These are phyloP conservation scores for Plectosphaerella plurivora DNA, from an alignment of 2,329 filamentous ascomycete genomes.

Conservation along the genomic window DNA sequence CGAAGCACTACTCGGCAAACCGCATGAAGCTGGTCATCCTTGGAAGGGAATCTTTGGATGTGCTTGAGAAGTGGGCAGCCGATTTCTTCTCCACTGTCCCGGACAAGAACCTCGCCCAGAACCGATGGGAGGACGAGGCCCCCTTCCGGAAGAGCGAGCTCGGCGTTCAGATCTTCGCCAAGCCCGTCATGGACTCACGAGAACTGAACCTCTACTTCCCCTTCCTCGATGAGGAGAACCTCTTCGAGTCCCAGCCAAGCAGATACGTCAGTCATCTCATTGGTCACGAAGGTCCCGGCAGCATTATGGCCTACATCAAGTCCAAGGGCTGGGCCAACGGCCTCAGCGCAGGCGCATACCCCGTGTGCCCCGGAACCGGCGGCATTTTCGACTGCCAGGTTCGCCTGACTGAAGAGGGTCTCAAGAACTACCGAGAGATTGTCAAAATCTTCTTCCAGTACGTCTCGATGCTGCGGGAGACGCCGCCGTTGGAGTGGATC, in stretches of 20 bases:
- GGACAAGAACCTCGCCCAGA: conserved; percentile 71
- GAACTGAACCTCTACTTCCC: conserved; percentile 78
- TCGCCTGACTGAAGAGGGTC: conserved; percentile 75
- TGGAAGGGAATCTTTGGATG: conserved; percentile 75
- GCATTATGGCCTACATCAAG: conserved; percentile 86
- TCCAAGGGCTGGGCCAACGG: conserved; percentile 85
- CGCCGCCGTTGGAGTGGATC: conserved; percentile 84
- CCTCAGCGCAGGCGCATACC: conserved; percentile 70
- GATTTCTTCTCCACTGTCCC: conserved; percentile 78
- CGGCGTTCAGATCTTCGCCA: conserved; percentile 73
- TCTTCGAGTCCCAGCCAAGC: conserved; percentile 77
- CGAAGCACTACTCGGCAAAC: conserved; percentile 87
- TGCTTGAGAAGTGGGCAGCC: conserved; percentile 76
- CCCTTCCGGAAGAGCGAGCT: conserved; percentile 46
- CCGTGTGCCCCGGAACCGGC: conserved; percentile 71
- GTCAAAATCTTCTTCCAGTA: conserved; percentile 87
- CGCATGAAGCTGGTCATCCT: conserved; percentile 88
- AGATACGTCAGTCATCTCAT: conserved; percentile 86
- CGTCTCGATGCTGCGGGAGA: conserved; percentile 76
- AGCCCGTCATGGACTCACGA: conserved; percentile 85
- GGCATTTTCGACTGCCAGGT: conserved; percentile 77
- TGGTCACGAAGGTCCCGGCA: conserved; percentile 88
- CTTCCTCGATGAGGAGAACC: conserved; percentile 75
- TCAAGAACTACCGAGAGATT: conserved; percentile 78
- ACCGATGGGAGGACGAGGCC: conserved; percentile 48